Conservation (phyloP, 768 basidiomycete species). For the Boletus bicolor region DNA sequence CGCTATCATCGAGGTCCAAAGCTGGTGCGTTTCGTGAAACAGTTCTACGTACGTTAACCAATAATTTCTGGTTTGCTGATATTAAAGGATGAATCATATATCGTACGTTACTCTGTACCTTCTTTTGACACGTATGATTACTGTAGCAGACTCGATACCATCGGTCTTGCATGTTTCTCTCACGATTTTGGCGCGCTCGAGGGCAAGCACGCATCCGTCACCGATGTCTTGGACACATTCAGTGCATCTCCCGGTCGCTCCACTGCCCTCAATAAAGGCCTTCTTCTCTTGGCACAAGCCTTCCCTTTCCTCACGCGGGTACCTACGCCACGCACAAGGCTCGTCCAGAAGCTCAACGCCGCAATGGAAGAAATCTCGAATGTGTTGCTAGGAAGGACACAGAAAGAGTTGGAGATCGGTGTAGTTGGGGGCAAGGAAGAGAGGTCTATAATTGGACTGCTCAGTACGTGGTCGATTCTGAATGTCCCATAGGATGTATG, state of each 20-base stretch:
- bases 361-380: constrained; percentile 41
- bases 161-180: constrained; percentile 59
- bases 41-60: neutral
- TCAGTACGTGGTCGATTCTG: constrained; percentile 14
- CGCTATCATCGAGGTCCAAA: constrained; percentile 35
- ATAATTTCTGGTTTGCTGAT: neutral
- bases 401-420: constrained; percentile 30
- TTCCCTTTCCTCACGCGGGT: constrained; percentile 37
- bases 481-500: constrained; percentile 13
- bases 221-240: constrained; percentile 40
- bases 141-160: constrained; percentile 45
- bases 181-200: constrained; percentile 54
- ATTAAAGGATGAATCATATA: constrained; percentile 33
- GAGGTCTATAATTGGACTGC: constrained; percentile 24
- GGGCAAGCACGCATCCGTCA: constrained; percentile 42
- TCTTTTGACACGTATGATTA: neutral
- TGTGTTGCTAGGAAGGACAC: constrained; percentile 36
- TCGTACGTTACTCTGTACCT: constrained; percentile 20
- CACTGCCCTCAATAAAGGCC: constrained; percentile 28
- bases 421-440: constrained; percentile 22
- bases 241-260: constrained; percentile 9
- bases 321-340: constrained; percentile 35
- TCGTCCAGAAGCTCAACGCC: constrained; percentile 30
- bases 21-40: constrained; percentile 19
- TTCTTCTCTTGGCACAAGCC: constrained; percentile 36